Conservation (phyloP, 805 yeast genomes). For the Candida taoyuanica region DNA sequence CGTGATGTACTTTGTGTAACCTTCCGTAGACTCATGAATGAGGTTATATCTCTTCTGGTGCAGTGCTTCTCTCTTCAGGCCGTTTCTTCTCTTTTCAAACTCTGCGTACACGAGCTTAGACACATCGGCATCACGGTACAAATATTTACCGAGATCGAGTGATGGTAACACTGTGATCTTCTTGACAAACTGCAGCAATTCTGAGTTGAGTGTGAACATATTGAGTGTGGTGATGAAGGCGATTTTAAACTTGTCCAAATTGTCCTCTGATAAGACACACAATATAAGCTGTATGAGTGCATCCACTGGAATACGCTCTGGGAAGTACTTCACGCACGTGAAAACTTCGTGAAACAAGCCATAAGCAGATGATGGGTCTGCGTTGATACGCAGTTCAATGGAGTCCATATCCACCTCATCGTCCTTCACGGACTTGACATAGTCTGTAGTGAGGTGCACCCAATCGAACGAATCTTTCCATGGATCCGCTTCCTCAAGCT, state of each 20-base stretch:
- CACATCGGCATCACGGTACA: slow-evolving; percentile 34
- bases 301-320: slow-evolving; percentile 11
- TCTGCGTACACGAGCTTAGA: slow-evolving; percentile 25
- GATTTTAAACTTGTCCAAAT: slow-evolving; percentile 15
- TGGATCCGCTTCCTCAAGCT: background rate
- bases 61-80: slow-evolving; percentile 4
- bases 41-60: slow-evolving; percentile 56
- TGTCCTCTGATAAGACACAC: slow-evolving; percentile 12
- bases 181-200: slow-evolving; percentile 23
- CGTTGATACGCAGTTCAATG: slow-evolving; percentile 2
- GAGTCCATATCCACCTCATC: background rate
- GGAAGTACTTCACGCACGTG: slow-evolving; percentile 16
- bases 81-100: slow-evolving; percentile 1
- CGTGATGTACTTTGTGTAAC: slow-evolving; percentile 60
- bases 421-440: slow-evolving; percentile 1
- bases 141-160: slow-evolving; percentile 13
- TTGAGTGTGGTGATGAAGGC: slow-evolving; percentile 30
- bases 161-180: slow-evolving; percentile 24
- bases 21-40: slow-evolving; percentile 71
- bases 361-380: slow-evolving; percentile 6
- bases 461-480: slow-evolving; percentile 1
- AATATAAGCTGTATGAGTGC: slow-evolving; percentile 16
- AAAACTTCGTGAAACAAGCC: slow-evolving; percentile 22
- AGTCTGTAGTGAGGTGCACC: slow-evolving; percentile 1
- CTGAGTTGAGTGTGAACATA: slow-evolving; percentile 25